Evolutionary conservation across 768 basidiomycete species (phyloP).

Genomic region (Lactifluus volemus): DNA sequence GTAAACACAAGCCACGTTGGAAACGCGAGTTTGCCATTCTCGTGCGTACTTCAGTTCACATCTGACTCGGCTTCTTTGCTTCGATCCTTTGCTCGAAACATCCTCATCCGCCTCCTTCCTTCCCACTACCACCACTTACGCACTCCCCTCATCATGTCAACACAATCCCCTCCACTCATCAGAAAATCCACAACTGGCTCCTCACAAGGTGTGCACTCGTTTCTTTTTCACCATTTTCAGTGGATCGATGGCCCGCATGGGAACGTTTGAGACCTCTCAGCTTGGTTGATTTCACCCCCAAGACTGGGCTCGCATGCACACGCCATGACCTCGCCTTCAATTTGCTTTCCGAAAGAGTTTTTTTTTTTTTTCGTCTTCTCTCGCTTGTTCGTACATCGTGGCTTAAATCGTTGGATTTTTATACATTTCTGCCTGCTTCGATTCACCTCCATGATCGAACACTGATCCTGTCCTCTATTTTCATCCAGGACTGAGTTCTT

Average conservation of each 20-base stretch:
- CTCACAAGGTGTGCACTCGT: slow-evolving; percentile 12
- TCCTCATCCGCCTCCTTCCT: slow-evolving; percentile 5
- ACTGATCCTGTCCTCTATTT: not conserved
- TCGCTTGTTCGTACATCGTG: not conserved
- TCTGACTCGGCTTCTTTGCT: slow-evolving; percentile 14
- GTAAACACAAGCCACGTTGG: slow-evolving; percentile 20
- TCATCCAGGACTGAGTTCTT: slow-evolving; percentile 13
- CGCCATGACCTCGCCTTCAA: not conserved
- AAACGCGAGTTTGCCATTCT: slow-evolving; percentile 20
- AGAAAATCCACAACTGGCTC: slow-evolving; percentile 11
- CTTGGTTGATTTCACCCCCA: not conserved
- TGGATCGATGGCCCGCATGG: slow-evolving; percentile 7
- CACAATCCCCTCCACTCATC: slow-evolving; percentile 19
- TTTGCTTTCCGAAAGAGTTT: not conserved
- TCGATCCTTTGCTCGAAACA: slow-evolving; percentile 14
- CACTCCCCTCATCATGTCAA: slow-evolving; percentile 14
- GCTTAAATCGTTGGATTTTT: not conserved
- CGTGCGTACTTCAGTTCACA: slow-evolving; percentile 19
- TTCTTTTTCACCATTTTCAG: not conserved
- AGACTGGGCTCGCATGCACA: not conserved
- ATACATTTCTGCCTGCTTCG: not conserved
- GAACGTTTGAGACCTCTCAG: not conserved
- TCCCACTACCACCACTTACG: not conserved
- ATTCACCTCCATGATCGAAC: not conserved
- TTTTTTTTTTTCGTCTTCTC: not conserved